phyloP scores from a whole-genome alignment of 1,139 yeast species.

The Hyphopichia buzzinii region DNA sequence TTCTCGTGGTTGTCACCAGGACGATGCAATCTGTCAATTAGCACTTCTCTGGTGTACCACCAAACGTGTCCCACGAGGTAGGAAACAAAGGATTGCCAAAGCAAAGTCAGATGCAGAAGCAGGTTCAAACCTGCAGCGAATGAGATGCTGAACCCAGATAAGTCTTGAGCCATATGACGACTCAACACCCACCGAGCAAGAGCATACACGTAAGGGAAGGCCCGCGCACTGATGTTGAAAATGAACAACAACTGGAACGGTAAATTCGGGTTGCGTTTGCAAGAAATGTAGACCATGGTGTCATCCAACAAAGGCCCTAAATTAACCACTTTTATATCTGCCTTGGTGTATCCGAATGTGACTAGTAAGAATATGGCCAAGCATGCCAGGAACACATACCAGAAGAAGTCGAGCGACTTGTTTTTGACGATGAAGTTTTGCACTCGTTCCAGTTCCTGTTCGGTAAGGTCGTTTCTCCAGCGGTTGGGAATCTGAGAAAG shows the following conservation, averaged over 20 bases:
- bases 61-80: conserved; percentile 33
- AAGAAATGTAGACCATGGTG: conserved; percentile 27
- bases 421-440: conserved; percentile 6
- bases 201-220: conserved; percentile 26
- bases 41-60: conserved; percentile 34
- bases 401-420: conserved; percentile 29
- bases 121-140: conserved; percentile 2
- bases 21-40: conserved; percentile 18
- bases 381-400: conserved; percentile 26
- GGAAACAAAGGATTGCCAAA: conserved; percentile 21
- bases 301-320: conserved; percentile 28
- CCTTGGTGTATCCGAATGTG: conserved; percentile 15
- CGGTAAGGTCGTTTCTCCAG: background rate
- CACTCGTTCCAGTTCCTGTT: background rate
- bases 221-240: conserved; percentile 21
- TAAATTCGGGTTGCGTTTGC: conserved; percentile 26
- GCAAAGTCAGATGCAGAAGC: conserved; percentile 6
- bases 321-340: conserved; percentile 11
- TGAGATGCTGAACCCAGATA: conserved; percentile 7
- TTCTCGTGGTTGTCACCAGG: conserved; percentile 16
- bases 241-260: conserved; percentile 27
- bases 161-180: conserved; percentile 11
- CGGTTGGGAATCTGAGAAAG: conserved; percentile 18
- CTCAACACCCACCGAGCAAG: conserved; percentile 15
- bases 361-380: conserved; percentile 19